phyloP scores from a whole-genome alignment of 805 yeast species.

The Saccharomycopsis malanga region DNA sequence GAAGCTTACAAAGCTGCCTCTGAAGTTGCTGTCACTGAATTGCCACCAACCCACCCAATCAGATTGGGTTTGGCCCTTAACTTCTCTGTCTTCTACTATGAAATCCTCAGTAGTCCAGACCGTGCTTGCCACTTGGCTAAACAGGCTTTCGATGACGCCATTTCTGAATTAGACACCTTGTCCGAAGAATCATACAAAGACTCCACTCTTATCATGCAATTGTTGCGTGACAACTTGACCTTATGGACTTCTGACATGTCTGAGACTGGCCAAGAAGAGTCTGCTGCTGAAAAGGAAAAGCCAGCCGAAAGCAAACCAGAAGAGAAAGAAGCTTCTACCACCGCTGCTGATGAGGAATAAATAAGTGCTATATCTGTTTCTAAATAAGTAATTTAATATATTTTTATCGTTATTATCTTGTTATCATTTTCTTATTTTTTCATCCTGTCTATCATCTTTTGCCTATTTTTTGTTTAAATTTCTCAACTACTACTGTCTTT shows the following conservation, averaged over 20 bases:
- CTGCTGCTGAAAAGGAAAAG: slow-evolving; percentile 29
- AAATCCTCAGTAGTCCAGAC: slow-evolving; percentile 96
- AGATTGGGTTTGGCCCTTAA: slow-evolving; percentile 96
- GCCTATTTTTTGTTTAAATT: background rate
- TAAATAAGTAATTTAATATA: slow-evolving; percentile 9
- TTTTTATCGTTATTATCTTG: slow-evolving; percentile 2
- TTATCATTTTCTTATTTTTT: background rate
- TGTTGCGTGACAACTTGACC: slow-evolving; percentile 95
- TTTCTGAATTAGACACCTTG: slow-evolving; percentile 95
- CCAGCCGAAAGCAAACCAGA: slow-evolving; percentile 24
- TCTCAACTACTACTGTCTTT: too few species aligned
- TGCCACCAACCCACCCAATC: slow-evolving; percentile 98
- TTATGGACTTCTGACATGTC: slow-evolving; percentile 96
- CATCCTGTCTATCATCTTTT: background rate
- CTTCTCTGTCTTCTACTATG: slow-evolving; percentile 97
- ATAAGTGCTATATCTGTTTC: background rate
- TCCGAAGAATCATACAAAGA: slow-evolving; percentile 98
- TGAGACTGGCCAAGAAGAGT: slow-evolving; percentile 63
- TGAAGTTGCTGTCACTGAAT: slow-evolving; percentile 92
- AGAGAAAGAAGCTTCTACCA: slow-evolving; percentile 14
- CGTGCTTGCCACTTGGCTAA: slow-evolving; percentile 98
- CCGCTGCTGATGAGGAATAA: slow-evolving; percentile 15
- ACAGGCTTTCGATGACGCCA: slow-evolving; percentile 98
- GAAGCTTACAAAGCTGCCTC: slow-evolving; percentile 95
- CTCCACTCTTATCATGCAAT: slow-evolving; percentile 97